Evolutionary conservation across 495 filamentous ascomycete genomes (phyloP).

Genomic region (Massariosphaeria phaeospora): DNA sequence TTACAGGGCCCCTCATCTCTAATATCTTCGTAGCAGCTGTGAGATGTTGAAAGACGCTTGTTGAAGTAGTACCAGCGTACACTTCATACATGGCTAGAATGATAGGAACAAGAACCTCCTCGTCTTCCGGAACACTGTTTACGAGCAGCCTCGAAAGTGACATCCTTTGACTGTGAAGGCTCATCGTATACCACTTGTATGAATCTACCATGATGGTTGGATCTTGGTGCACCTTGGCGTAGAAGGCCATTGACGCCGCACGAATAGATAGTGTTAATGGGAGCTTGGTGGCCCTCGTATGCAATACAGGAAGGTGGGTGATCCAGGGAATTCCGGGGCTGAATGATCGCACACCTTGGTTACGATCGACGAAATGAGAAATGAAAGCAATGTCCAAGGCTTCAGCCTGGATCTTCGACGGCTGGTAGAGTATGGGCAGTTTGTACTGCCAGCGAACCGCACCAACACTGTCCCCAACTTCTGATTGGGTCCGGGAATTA

Average conservation of each 20-base stretch:
- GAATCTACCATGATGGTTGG: conserved; percentile 19
- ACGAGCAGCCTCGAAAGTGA: conserved; percentile 4
- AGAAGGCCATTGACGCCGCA: conserved; percentile 26
- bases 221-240: conserved; percentile 18
- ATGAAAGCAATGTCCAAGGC: conserved; percentile 17
- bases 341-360: conserved; percentile 2
- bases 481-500: background rate
- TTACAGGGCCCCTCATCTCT: conserved; percentile 15
- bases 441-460: conserved; percentile 11
- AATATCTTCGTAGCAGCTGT: conserved; percentile 20
- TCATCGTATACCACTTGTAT: conserved; percentile 22
- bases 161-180: conserved; percentile 13
- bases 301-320: conserved; percentile 10
- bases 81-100: conserved; percentile 27
- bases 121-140: conserved; percentile 10
- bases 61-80: conserved; percentile 21
- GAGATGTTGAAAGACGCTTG: conserved; percentile 25
- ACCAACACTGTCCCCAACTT: background rate
- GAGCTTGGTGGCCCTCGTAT: conserved; percentile 6
- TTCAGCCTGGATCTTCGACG: conserved; percentile 7
- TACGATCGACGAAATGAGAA: conserved; percentile 25
- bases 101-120: conserved; percentile 24
- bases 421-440: conserved; percentile 17
- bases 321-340: conserved; percentile 20
- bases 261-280: conserved; percentile 19